Base-by-base conservation (phyloP, 129 eudicot genomes). In the Rutidosis leptorrhynchoides region DNA sequence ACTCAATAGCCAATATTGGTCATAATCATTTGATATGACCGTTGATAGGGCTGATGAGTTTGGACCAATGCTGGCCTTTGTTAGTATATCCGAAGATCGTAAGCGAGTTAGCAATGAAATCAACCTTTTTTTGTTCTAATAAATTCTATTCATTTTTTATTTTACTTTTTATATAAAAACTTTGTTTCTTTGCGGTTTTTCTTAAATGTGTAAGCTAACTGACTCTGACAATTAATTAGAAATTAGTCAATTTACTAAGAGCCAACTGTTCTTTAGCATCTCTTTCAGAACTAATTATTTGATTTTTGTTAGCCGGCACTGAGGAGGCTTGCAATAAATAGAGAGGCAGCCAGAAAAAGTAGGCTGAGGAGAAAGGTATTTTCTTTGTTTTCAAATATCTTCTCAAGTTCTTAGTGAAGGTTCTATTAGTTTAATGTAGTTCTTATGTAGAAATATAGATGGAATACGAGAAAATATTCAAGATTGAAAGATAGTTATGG, bases 311-410 rank as follows among this genome's bases (percentile, higher is more conserved):
- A 56, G 81, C 85, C 82, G 92, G 79, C 85, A 46, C 81, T 85
- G 66, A 86, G 92, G 40, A 82, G 92, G 81, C 92, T 85, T 79
- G 87, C 92, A 70, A 87, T 82, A 79, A 85, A 85, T 77, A 84
- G 92, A 61, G 92, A 85, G 69, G 92, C 92, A 59, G 92, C 92
- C 66, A 73, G 92, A 53, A 85, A 85, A 71, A 85, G 92, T 73
- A 82, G 92, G 49, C 74, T 85, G 58, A 71, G 92, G 58, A 85
- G 77, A 74, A 85, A 85, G 49, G 20, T 46, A 14, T 46, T 46
- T 46, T 11, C 20, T 14, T 46, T 46, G 5, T 46, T 46, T 46
- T 15, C 53, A 46, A 3, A 3, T 46, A 21, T 46, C 20, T 46
- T 17, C 7, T 46, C 53, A 46, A 46, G 9, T 3, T 33, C 9